These are phyloP conservation scores for Silene conica DNA, from an alignment of 148 eudicot genomes.

Conservation along the genomic window DNA sequence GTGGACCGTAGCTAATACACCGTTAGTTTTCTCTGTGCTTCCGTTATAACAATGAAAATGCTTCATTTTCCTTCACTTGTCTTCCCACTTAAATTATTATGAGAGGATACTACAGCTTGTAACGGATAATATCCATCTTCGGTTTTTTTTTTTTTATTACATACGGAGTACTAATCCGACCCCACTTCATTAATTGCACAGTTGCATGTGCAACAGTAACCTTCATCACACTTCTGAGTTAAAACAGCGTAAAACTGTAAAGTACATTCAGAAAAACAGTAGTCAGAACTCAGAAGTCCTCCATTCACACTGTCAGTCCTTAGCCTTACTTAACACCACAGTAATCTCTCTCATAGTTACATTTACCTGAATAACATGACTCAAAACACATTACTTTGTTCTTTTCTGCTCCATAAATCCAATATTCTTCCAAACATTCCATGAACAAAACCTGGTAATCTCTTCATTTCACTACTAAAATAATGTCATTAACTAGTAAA, in stretches of 20 bases:
- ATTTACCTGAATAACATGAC: not conserved
- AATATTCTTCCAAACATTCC: slow-evolving; percentile 2
- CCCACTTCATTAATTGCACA: too few species aligned
- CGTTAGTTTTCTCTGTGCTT: too few species aligned
- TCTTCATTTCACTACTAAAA: not conserved
- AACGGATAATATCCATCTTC: too few species aligned
- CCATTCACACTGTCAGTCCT: not conserved
- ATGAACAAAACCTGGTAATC: slow-evolving; percentile 8
- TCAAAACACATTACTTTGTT: not conserved
- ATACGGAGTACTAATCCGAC: too few species aligned
- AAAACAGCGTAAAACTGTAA: too few species aligned
- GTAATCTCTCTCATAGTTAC: not conserved
- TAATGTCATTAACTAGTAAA: slow-evolving; percentile 13
- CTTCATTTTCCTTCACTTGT: too few species aligned
- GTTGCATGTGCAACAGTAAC: too few species aligned
- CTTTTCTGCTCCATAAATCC: not conserved
- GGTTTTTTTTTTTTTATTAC: too few species aligned
- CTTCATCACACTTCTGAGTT: not conserved
- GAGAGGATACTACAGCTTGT: too few species aligned
- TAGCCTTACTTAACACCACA: not conserved
- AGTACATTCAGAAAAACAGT: not conserved
- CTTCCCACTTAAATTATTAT: too few species aligned
- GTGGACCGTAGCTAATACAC: too few species aligned
- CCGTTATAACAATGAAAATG: too few species aligned
- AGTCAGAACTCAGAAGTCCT: not conserved